Evolutionary conservation across 2,329 filamentous ascomycete genomes (phyloP).

Genomic region (Nemania diffusa): DNA sequence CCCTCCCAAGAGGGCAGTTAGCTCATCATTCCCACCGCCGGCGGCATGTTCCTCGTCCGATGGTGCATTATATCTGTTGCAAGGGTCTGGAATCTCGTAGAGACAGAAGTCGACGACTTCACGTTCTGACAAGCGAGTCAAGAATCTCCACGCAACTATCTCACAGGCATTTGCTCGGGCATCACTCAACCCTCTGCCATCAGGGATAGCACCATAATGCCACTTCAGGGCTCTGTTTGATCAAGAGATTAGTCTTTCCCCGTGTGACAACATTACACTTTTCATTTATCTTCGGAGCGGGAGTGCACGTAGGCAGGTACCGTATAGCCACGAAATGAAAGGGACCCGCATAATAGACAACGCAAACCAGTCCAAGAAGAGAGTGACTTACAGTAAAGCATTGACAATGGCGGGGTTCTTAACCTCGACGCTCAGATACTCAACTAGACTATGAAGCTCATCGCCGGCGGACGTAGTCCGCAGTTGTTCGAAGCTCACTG

Average conservation of each 20-base stretch:
- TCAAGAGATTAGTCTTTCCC: slow-evolving; percentile 24
- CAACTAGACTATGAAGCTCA: slow-evolving; percentile 67
- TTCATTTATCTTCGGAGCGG: not conserved
- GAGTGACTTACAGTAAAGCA: slow-evolving; percentile 71
- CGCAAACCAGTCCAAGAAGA: not conserved
- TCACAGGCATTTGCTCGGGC: slow-evolving; percentile 80
- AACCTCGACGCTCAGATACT: slow-evolving; percentile 70
- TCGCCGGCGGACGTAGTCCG: slow-evolving; percentile 72
- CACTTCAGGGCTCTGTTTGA: slow-evolving; percentile 74
- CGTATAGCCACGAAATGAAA: not conserved
- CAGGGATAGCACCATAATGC: slow-evolving; percentile 73
- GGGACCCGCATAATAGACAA: not conserved
- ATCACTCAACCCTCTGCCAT: slow-evolving; percentile 73
- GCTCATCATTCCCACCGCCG: slow-evolving; percentile 59
- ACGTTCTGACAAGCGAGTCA: slow-evolving; percentile 75
- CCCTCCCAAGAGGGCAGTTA: slow-evolving; percentile 57
- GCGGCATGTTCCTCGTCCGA: slow-evolving; percentile 46
- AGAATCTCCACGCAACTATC: slow-evolving; percentile 82
- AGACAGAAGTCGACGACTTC: slow-evolving; percentile 80
- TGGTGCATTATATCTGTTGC: slow-evolving; percentile 38
- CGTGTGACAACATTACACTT: not conserved
- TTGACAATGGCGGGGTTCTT: slow-evolving; percentile 77
- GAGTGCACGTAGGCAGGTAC: not conserved
- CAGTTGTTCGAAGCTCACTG: slow-evolving; percentile 78
- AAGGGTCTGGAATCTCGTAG: slow-evolving; percentile 71